phyloP scores from a whole-genome alignment of 2,329 filamentous ascomycete species.

The Geosmithia morbida region DNA sequence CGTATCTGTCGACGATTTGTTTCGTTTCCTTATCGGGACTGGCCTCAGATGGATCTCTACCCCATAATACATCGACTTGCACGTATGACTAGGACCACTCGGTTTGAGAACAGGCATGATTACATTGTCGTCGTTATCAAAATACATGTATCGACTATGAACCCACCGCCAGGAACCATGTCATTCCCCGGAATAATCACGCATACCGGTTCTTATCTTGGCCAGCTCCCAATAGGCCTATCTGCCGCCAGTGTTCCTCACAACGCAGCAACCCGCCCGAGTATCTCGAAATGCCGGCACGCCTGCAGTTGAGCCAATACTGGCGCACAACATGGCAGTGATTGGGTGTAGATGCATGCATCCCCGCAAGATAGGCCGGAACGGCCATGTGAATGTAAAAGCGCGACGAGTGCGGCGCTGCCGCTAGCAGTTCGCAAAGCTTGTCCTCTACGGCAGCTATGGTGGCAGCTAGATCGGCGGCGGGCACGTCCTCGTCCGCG shows the following conservation, averaged over 20 bases:
- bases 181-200: no score
- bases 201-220: not conserved
- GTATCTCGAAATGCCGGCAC: slow-evolving; percentile 21
- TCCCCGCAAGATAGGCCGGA: slow-evolving; percentile 19
- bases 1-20: not conserved
- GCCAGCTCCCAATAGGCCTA: slow-evolving; percentile 5
- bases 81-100: not conserved
- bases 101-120: not conserved
- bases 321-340: slow-evolving; percentile 19
- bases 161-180: no score
- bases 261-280: slow-evolving; percentile 12
- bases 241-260: slow-evolving; percentile 16
- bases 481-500: not conserved
- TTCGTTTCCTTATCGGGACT: not conserved
- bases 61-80: not conserved
- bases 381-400: slow-evolving; percentile 24
- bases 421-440: slow-evolving; percentile 17
- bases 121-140: not conserved
- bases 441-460: slow-evolving; percentile 16
- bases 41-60: not conserved
- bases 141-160: no score
- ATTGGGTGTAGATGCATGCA: slow-evolving; percentile 13
- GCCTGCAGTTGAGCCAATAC: slow-evolving; percentile 22
- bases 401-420: slow-evolving; percentile 14
- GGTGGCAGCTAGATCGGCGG: slow-evolving; percentile 3